These are phyloP conservation scores for Huntiella moniliformis DNA, from an alignment of 2,329 filamentous ascomycete genomes.

Conservation along the genomic window DNA sequence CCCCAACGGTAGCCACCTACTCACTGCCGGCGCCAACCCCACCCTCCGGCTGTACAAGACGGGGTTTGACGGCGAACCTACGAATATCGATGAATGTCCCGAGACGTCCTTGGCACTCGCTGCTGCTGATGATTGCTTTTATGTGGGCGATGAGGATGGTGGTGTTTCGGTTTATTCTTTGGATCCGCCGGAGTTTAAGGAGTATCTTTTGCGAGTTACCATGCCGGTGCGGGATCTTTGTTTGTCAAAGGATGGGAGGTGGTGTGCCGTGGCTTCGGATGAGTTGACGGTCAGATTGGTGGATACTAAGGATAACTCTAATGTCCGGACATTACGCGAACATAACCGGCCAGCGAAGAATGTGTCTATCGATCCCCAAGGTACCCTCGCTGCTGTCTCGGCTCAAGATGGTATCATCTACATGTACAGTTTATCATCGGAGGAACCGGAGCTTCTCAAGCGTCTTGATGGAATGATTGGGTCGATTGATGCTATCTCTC, in stretches of 20 bases:
- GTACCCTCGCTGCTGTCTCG: conserved; percentile 57
- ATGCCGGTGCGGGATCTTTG: conserved; percentile 73
- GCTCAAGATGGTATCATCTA: conserved; percentile 82
- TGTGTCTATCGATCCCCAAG: conserved; percentile 68
- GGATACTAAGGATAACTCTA: conserved; percentile 56
- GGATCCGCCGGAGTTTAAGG: conserved; percentile 48
- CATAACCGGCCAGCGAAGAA: conserved; percentile 82
- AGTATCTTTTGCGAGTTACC: conserved; percentile 66
- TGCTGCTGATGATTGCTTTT: conserved; percentile 61
- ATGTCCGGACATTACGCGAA: conserved; percentile 61
- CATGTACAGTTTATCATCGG: conserved; percentile 63
- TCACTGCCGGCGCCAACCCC: conserved; percentile 87
- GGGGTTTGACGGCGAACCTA: conserved; percentile 78
- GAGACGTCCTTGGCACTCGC: conserved; percentile 71
- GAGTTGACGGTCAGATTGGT: conserved; percentile 85
- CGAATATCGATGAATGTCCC: conserved; percentile 76
- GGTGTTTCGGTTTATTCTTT: conserved; percentile 91
- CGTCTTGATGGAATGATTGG: conserved; percentile 77
- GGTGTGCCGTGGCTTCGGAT: conserved; percentile 93
- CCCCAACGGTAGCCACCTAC: conserved; percentile 64
- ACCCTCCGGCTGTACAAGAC: conserved; percentile 85
- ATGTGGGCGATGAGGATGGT: conserved; percentile 83
- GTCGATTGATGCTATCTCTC: conserved; percentile 48
- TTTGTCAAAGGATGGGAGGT: conserved; percentile 61
- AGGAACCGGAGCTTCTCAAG: conserved; percentile 62